phyloP scores from a whole-genome alignment of 495 filamentous ascomycete species.

The Staphylotrichum tortipilum region DNA sequence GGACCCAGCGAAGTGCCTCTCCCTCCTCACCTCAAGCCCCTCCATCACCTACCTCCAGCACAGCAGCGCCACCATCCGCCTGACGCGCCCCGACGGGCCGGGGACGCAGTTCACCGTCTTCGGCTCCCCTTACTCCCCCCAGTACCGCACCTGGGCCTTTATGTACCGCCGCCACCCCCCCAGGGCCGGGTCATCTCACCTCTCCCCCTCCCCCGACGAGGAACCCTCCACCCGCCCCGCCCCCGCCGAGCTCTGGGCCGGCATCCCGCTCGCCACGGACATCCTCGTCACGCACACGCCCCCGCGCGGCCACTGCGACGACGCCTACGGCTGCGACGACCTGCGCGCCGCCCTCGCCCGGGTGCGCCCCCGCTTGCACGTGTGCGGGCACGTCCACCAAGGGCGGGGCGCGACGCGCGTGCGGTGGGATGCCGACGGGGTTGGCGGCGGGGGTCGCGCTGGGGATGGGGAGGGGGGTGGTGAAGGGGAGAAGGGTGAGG shows the following conservation, averaged over 20 bases:
- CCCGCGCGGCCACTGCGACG: constrained; percentile 64
- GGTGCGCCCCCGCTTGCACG: constrained; percentile 69
- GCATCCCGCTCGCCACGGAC: constrained; percentile 62
- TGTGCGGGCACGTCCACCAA: constrained; percentile 85
- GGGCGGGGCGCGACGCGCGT: constrained; percentile 51
- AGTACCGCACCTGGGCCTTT: constrained; percentile 62
- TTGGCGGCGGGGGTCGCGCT: constrained; percentile 1
- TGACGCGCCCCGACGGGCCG: constrained; percentile 51
- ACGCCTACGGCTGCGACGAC: constrained; percentile 54
- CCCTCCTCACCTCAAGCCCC: constrained; percentile 44
- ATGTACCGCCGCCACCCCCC: constrained; percentile 40
- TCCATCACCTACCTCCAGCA: constrained; percentile 61
- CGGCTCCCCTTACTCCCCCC: constrained; percentile 64
- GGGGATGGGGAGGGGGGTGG: no score
- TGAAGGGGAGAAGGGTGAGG: no score
- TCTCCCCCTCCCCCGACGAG: no score
- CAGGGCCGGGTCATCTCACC: no score
- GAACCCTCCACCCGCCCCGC: no score
- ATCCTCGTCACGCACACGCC: constrained; percentile 83
- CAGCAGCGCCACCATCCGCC: constrained; percentile 47
- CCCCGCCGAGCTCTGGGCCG: constrained; percentile 44
- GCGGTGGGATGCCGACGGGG: constrained; percentile 41
- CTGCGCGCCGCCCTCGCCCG: constrained; percentile 63
- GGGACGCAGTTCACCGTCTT: constrained; percentile 64
- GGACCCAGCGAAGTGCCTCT: constrained; percentile 46